Conservation (phyloP, 441 rosid species). For the Gossypium gossypioides region DNA sequence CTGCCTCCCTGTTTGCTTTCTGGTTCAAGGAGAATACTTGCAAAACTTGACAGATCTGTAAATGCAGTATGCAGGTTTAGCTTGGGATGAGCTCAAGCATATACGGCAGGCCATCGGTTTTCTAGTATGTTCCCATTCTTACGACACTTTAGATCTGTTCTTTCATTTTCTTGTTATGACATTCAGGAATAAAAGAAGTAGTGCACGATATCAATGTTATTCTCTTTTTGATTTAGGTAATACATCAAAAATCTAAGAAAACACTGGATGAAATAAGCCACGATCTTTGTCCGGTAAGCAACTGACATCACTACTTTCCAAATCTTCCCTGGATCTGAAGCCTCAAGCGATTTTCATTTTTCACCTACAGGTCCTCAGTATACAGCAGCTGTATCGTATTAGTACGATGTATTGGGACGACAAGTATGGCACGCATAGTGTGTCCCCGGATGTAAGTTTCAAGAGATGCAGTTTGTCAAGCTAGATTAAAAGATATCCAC, state of each 20-base stretch:
- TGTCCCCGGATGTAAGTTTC: slow-evolving; percentile 76
- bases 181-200: background rate
- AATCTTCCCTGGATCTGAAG: background rate
- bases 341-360: slow-evolving; percentile 9
- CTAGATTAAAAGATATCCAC: slow-evolving; percentile 11
- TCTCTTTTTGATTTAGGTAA: slow-evolving; percentile 43
- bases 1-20: slow-evolving; percentile 32
- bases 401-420: slow-evolving; percentile 99
- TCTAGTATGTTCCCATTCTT: slow-evolving; percentile 36
- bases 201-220: background rate
- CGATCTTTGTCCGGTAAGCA: slow-evolving; percentile 84
- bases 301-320: background rate
- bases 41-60: background rate
- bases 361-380: slow-evolving; percentile 65
- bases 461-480: slow-evolving; percentile 14
- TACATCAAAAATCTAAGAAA: slow-evolving; percentile 95
- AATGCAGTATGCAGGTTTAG: slow-evolving; percentile 76
- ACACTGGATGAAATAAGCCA: slow-evolving; percentile 88
- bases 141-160: slow-evolving; percentile 1
- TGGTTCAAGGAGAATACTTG: slow-evolving; percentile 42
- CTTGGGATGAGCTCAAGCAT: slow-evolving; percentile 78
- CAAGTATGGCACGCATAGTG: slow-evolving; percentile 94
- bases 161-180: slow-evolving; percentile 4
- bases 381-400: slow-evolving; percentile 90
- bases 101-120: slow-evolving; percentile 74